These are phyloP conservation scores for Botrytis tulipae DNA, from an alignment of 2,329 filamentous ascomycete species.

Conservation along the genomic window DNA sequence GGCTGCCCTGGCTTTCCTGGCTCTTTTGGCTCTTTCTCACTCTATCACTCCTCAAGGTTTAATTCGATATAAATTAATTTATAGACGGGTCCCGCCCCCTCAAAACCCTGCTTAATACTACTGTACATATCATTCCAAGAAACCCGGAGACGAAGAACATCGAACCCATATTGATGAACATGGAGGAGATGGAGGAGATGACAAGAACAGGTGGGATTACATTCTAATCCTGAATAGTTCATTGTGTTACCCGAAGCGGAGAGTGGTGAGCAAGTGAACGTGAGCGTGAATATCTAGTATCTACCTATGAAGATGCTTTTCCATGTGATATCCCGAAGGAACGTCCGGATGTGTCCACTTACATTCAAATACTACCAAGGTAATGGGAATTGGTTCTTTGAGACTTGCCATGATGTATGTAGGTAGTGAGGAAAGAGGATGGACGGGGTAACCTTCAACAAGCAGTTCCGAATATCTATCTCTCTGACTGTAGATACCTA, in stretches of 20 bases:
- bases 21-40: not conserved
- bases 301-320: not conserved
- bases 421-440: not conserved
- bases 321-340: slow-evolving; percentile 1
- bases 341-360: not conserved
- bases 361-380: not conserved
- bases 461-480: not conserved
- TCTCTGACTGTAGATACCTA: not conserved
- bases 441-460: not conserved
- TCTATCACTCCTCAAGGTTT: not conserved
- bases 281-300: not conserved
- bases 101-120: not conserved
- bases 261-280: not conserved
- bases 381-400: not conserved
- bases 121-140: not conserved
- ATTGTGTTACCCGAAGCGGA: not conserved
- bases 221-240: not conserved
- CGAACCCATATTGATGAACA: not conserved
- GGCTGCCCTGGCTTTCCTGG: too few species aligned
- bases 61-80: not conserved
- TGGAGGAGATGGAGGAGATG: not conserved
- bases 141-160: not conserved
- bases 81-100: slow-evolving; percentile 4
- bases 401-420: not conserved
- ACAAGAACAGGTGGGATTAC: slow-evolving; percentile 1